A percentile compares a stretch with the other conserved stretches of the same genome.
Evolutionary conservation across 495 filamentous ascomycete species (phyloP).

Genomic region (Xylaria sp.): DNA sequence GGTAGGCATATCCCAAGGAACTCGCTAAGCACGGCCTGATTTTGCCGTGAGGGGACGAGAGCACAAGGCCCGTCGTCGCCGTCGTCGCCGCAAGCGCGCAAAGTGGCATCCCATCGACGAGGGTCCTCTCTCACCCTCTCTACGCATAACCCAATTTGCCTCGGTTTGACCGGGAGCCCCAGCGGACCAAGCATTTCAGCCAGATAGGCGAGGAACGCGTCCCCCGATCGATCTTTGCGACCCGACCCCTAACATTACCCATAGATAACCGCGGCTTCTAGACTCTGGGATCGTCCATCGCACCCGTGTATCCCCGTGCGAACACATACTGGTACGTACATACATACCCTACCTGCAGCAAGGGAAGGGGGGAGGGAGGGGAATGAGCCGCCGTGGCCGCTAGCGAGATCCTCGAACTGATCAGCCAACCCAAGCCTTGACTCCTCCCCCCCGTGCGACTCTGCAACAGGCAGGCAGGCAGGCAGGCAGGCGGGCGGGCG

Average conservation of each 20-base stretch:
- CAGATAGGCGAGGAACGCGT: conserved; percentile 6
- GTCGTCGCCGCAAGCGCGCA: background rate
- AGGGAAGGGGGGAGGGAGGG: background rate
- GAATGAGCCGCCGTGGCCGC: background rate
- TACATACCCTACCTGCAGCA: background rate
- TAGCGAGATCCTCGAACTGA: conserved; percentile 1
- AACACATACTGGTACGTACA: background rate
- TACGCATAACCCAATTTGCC: no score
- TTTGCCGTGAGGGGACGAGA: background rate
- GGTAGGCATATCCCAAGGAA: background rate
- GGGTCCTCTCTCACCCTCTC: background rate
- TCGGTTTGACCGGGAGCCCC: background rate
- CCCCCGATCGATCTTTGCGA: conserved; percentile 12
- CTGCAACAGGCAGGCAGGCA: no score
- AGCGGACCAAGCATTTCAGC: conserved; percentile 10
- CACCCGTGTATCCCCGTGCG: conserved; percentile 12
- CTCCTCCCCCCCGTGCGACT: no score
- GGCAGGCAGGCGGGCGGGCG: no score
- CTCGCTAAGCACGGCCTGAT: background rate
- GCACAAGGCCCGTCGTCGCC: background rate
- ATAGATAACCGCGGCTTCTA: conserved; percentile 8
- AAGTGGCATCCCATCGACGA: background rate
- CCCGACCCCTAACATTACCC: conserved; percentile 1
- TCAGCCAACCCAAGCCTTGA: no score
- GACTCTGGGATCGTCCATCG: background rate